Base-by-base conservation (phyloP, 208 protist species). In the Acanthamoeba castellanii region DNA sequence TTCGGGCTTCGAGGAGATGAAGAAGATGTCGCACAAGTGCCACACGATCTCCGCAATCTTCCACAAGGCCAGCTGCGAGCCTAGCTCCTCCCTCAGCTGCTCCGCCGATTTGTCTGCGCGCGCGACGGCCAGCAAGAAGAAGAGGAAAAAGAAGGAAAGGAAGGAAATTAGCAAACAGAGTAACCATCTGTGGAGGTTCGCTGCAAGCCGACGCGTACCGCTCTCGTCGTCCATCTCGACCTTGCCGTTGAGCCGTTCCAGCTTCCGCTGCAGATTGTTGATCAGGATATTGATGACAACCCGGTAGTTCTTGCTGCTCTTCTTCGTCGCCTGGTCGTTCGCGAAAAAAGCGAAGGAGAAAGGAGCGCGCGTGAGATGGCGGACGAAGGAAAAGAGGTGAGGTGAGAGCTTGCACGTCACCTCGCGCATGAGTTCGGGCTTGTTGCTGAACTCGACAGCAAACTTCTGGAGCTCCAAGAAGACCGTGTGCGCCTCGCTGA, bases 21-120 rank as follows among this genome's bases (percentile, higher is more conserved):
- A 93, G 88, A 93, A 93, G 66, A 93, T 93, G 37, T 93, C 88
- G 64, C 88, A 81, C 34, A 93, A 42, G 37, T 93, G 88, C 88
- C 88, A 93, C 47, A 78, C 88, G 37, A 93, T 78, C 50, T 93
- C 88, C 0, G 88, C 88, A n/a, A 78, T 27, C 88, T 93, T 93
- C 88, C 88, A 93, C 13, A 78, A 34, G 70, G 88, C 88, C 32
- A 93, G 61, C 30, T 93, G 88, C 6, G 88, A 11, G 64, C 37
- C n/a, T 2, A 93, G 9, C 52, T 93, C 88, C 37, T 78, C 42
- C 47, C 70, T 47, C 66, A 27, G 34, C 8, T 72, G 66, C 30
- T 72, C 74, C 0, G 30, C 22, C 50, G 72, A 9, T 81, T 50
- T 81, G 20, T 20, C 45, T 85, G 76, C 25, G 11, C 25, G 11